Conservation (phyloP, 2,329 filamentous ascomycete species). For the Leptographium wingfieldii region DNA sequence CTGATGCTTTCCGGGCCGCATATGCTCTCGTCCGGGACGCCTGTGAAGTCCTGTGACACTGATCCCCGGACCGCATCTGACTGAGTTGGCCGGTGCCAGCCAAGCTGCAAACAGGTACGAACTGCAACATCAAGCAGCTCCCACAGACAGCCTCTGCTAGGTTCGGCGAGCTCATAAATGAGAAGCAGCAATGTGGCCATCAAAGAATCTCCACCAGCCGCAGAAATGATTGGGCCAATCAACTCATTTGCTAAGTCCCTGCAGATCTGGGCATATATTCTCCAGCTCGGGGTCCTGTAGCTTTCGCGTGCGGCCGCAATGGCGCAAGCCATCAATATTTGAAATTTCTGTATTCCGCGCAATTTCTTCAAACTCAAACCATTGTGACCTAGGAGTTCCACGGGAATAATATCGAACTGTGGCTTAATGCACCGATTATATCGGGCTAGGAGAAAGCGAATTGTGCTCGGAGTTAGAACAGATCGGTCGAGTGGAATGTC, state of each 20-base stretch:
- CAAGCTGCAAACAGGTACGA: conserved; percentile 1
- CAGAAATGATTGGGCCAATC: background rate
- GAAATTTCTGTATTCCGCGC: background rate
- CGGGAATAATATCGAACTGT: background rate
- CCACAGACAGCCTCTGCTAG: conserved; percentile 2
- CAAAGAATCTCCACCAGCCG: background rate
- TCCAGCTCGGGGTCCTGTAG: background rate
- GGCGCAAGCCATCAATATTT: conserved; percentile 3
- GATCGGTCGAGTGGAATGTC: background rate
- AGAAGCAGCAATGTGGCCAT: background rate
- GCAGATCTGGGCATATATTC: background rate
- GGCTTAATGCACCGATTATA: conserved; percentile 2
- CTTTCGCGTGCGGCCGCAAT: conserved; percentile 3
- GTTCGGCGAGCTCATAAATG: conserved; percentile 2
- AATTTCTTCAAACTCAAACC: conserved; percentile 1
- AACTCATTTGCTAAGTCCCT: conserved; percentile 1
- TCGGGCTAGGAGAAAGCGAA: background rate
- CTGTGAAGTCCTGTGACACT: background rate
- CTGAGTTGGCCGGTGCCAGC: background rate
- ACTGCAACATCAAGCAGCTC: conserved; percentile 2
- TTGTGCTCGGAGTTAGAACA: background rate
- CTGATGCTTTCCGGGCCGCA: background rate
- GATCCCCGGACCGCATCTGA: background rate
- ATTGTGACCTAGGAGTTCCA: background rate
- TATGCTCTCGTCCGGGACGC: background rate